A percentile compares a stretch with the other conserved stretches of the same genome.
Conservation (phyloP, 2,329 filamentous ascomycete species). For the Aspergillus pseudoterreus region DNA sequence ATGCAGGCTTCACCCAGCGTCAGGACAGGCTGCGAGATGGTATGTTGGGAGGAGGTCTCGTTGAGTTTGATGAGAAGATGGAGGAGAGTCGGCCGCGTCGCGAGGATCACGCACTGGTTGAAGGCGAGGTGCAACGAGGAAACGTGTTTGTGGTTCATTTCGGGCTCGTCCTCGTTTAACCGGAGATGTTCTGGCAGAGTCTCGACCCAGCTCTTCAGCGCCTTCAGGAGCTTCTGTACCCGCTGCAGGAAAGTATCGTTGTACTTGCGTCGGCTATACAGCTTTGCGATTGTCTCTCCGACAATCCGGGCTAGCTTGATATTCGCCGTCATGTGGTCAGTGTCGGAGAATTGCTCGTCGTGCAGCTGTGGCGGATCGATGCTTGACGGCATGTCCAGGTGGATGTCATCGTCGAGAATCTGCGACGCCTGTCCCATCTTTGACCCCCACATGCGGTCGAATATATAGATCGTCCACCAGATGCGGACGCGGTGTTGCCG, state of each 20-base stretch:
- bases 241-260: constrained; percentile 37
- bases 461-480: constrained; percentile 40
- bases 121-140: constrained; percentile 37
- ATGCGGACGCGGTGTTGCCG: constrained; percentile 35
- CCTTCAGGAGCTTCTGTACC: constrained; percentile 38
- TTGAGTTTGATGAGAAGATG: constrained; percentile 35
- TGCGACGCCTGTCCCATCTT: constrained; percentile 49
- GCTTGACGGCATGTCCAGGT: constrained; percentile 36
- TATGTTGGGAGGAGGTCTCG: constrained; percentile 14
- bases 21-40: constrained; percentile 31
- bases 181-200: constrained; percentile 33
- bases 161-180: constrained; percentile 29
- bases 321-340: constrained; percentile 35
- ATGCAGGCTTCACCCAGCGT: constrained; percentile 38
- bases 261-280: constrained; percentile 35
- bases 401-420: constrained; percentile 48
- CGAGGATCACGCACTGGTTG: constrained; percentile 38
- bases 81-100: constrained; percentile 37
- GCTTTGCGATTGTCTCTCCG: constrained; percentile 31
- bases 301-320: constrained; percentile 37
- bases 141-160: constrained; percentile 30
- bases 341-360: constrained; percentile 35
- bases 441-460: constrained; percentile 47
- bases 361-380: constrained; percentile 28
- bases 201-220: constrained; percentile 37